Evolutionary conservation across 2,329 filamentous ascomycete species (phyloP), one percentile per base, ranked within the genome.

Genomic region (Rugonectria rugulosa): DNA sequence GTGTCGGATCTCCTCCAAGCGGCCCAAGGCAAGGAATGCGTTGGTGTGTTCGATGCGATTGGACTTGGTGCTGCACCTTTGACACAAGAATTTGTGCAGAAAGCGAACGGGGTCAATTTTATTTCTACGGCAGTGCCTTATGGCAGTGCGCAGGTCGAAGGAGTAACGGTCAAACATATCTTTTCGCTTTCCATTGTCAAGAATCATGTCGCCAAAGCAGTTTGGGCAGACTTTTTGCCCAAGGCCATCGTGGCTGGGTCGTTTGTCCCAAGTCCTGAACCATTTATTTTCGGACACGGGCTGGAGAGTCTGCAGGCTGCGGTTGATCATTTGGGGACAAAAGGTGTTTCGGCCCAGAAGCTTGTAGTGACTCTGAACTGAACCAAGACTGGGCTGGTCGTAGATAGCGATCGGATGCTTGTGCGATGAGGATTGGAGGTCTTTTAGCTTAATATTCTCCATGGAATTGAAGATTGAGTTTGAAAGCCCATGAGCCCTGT

Each of bases 301-400:
- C n/a, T 47, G 44, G 44, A 38, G 12, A 47, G 21, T 38, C 21
- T 47, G 44, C 44, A 47, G 27, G 21, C n/a, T 6, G 44, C 44
- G 12, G 44, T 47, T 2, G 44, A 47, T 11, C 15, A 38, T 17
- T 10, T 47, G 3, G 44, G 44, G 3, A 27, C 32, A 3, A 20
- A 38, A 6, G 32, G 44, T 11, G 32, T 29, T 19, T 47, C 44
- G 3, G 44, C 21, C 7, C 32, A 47, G 12, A 47, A 47, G 10
- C 6, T 15, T 2, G 31, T 47, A 15, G 32, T 47, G 14, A 3
- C 37, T 9, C 15, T 23, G 12, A 23, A 10, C 15, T 10, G 9
- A 15, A n/a, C n/a, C n/a, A n/a, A n/a, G n/a, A n/a, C n/a, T n/a
- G n/a, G n/a, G n/a, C n/a, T n/a, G n/a, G n/a, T n/a, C n/a, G n/a